Conservation (phyloP, 2,329 filamentous ascomycete genomes). For the Thelonectria rubi region DNA sequence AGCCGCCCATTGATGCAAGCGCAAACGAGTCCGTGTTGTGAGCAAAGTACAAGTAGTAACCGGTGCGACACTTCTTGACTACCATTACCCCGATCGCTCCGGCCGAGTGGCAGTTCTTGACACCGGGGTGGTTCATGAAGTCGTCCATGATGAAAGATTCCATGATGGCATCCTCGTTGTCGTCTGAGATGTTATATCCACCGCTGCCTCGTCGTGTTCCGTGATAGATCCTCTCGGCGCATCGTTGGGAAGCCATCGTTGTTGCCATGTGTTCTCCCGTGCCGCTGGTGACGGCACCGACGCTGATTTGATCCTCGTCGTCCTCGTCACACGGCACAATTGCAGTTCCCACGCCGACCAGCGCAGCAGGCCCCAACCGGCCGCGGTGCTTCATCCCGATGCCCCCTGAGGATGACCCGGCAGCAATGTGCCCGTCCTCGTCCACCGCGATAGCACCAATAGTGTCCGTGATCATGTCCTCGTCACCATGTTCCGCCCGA, state of each 20-base stretch:
- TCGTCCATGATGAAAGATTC: conserved; percentile 83
- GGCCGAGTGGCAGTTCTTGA: conserved; percentile 79
- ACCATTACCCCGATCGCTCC: conserved; percentile 91
- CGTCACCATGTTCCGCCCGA: conserved; percentile 45
- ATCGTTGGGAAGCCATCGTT: conserved; percentile 87
- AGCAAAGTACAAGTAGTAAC: conserved; percentile 88
- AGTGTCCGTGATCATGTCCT: conserved; percentile 84
- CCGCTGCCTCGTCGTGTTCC: conserved; percentile 67
- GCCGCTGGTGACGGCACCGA: conserved; percentile 89
- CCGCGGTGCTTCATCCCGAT: conserved; percentile 99
- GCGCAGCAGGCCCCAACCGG: conserved; percentile 88
- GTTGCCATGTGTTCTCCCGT: conserved; percentile 99
- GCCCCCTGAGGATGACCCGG: conserved; percentile 93
- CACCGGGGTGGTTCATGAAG: conserved; percentile 91
- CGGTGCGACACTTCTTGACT: conserved; percentile 82
- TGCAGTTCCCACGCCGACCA: conserved; percentile 90
- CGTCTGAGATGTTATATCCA: conserved; percentile 71
- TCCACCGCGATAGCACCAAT: conserved; percentile 97
- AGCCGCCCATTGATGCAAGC: conserved; percentile 85
- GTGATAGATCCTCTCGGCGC: conserved; percentile 85
- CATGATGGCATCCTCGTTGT: conserved; percentile 80
- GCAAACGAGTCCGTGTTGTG: conserved; percentile 95
- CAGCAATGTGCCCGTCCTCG: conserved; percentile 84
- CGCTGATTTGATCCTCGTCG: conserved; percentile 74
- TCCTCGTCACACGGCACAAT: conserved; percentile 80